Evolutionary conservation across 768 basidiomycete genomes (phyloP), one percentile per base, ranked within the genome.

Genomic region (Rhodotorula sphaerocarpa): DNA sequence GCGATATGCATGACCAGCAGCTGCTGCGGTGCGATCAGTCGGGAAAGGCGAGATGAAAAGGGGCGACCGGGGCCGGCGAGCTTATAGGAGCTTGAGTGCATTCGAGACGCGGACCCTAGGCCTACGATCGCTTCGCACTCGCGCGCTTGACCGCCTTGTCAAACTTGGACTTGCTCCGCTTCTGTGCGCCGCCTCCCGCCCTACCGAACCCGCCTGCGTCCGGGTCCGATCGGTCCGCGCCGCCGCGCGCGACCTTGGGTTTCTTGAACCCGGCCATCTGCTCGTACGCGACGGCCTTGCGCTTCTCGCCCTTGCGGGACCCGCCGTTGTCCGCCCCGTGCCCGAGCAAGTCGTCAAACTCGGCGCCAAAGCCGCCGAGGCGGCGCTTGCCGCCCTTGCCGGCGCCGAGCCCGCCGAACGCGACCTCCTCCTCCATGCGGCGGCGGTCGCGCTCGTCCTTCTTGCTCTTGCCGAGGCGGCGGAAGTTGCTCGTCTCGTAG

Each of bases 401-500:
- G 3, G 74, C 76, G 45, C 80, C 82, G 18, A 69, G 59, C 18
- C 86, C 87, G 55, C 93, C 93, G 18, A 96, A 78, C 23, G 89
- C 89, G 64, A 96, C 76, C 66, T 89, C 87, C 66, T 82, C 88
- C 75, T 96, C 93, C 71, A 96, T 92, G 63, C 82, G 79, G 55
- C 74, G 76, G 25, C 92, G 80, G 48, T 84, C 79, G 69, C 79
- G 82, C 21, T 82, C 80, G 48, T 93, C 90, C 71, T 83, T 84
- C 80, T 96, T 96, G 74, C 85, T 87, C 82, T 91, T 85, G 63
- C 92, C 80, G 56, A 96, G 71, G 48, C 93, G 84, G 42, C 87
- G 88, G 77, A 96, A 89, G 75, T 93, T 91, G 50, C 89, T 89
- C 74, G 93, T 90, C 77, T 97, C 93, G 74, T 88, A 97, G 65